phyloP scores from a whole-genome alignment of 306 rosid genomes.

The Cicer arietinum region DNA sequence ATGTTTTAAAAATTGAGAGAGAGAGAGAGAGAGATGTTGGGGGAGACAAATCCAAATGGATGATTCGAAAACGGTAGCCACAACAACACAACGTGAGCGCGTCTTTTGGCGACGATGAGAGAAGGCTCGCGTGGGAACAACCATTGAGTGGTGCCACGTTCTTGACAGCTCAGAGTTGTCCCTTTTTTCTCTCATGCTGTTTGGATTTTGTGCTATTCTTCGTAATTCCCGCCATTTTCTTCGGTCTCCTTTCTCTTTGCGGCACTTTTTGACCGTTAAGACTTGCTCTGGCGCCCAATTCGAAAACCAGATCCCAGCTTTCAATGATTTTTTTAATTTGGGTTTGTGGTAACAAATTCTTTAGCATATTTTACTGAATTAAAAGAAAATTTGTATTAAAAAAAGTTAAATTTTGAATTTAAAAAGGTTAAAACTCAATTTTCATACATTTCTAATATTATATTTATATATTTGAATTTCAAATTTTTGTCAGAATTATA shows the following conservation, averaged over 20 bases:
- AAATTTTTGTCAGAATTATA: too few species aligned
- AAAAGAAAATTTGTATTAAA: too few species aligned
- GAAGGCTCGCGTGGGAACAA: conserved; percentile 3
- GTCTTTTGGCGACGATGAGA: conserved; percentile 43
- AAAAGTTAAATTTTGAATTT: too few species aligned
- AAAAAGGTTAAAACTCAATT: too few species aligned
- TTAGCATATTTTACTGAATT: too few species aligned
- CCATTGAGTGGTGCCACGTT: conserved; percentile 45
- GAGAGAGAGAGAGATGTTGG: conserved; percentile 15
- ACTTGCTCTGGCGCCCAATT: conserved; percentile 54
- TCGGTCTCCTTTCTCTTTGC: not conserved
- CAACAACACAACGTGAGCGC: conserved; percentile 21
- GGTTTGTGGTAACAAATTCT: too few species aligned
- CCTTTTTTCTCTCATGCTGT: not conserved
- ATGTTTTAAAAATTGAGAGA: not conserved
- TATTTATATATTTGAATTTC: too few species aligned
- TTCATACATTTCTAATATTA: too few species aligned
- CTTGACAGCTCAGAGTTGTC: conserved; percentile 40
- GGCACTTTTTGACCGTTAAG: conserved; percentile 60
- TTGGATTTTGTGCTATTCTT: not conserved
- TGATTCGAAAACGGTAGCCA: conserved; percentile 32
- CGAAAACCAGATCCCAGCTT: conserved; percentile 22
- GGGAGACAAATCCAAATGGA: not conserved
- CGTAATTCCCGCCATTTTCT: conserved; percentile 41
- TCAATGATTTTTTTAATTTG: not conserved